Base-by-base conservation (phyloP, 1,139 yeast genomes). In the Suhomyces coccinellae region DNA sequence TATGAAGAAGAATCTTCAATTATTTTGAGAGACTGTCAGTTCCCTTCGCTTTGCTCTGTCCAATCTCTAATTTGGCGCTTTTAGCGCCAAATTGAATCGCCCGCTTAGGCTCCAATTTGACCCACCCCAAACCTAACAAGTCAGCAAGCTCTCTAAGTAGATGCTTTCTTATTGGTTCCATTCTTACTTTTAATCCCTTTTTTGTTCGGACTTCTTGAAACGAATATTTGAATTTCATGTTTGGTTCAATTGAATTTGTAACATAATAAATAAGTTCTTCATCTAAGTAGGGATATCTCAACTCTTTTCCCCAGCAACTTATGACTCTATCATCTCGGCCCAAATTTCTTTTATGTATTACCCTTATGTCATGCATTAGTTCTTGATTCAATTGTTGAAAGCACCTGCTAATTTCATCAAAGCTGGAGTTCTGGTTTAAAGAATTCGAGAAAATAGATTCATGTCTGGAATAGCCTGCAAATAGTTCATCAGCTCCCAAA, bases 81-180 rank as follows among this genome's bases (percentile, higher is more conserved):
- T 87, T 83, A 0, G 98, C 87, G 0, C 99, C 99, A 66, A 93
- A 93, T 59, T 93, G 99, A 49, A 93, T 90, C 0, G 99, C 99
- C 40, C 99, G 71, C 60, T 93, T 93, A n/a, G 85, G 80, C 58
- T 93, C 98, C 29, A 71, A 67, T 17, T 82, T 69, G 0, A 89
- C 95, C 63, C 76, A 77, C 0, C 54, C 62, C 34, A 91, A 63
- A 0, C 79, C 80, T 44, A 83, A 58, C 0, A 39, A 29, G 3
- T 50, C 54, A 0, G 97, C 97, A 15, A 88, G 58, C 40, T 71
- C 65, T 41, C 99, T 65, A 34, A 93, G 65, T 1, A 86, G 64
- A 49, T 69, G 70, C 60, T 93, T 93, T 43, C 95, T 71, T 1
- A 66, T 68, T 4, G 71, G 68, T 14, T 57, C 61, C 55, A 61